These are phyloP conservation scores for Citrus sp. DNA, from an alignment of 345 rosid species.

Conservation along the genomic window DNA sequence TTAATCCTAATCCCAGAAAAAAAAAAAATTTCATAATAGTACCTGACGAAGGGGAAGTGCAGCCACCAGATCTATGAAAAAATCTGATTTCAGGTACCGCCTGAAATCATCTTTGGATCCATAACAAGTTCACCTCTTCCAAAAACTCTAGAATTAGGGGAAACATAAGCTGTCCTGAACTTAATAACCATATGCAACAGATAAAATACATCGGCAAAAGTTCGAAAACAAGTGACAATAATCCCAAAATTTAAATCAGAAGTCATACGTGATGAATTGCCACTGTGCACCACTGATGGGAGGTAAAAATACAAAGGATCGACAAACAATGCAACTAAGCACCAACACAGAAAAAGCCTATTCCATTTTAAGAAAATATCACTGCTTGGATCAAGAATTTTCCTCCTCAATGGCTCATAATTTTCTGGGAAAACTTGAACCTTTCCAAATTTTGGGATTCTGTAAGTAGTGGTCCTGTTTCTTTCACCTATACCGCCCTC, in stretches of 20 bases:
- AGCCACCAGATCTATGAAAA: slow-evolving; percentile 64
- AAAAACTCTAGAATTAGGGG: slow-evolving; percentile 70
- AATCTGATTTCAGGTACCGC: slow-evolving; percentile 66
- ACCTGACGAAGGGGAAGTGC: slow-evolving; percentile 89
- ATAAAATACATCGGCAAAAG: slow-evolving; percentile 69
- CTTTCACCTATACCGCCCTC: slow-evolving; percentile 24
- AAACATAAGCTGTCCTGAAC: slow-evolving; percentile 76
- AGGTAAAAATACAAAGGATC: slow-evolving; percentile 85
- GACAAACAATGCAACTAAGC: slow-evolving; percentile 71
- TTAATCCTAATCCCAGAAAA: background rate
- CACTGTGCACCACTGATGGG: slow-evolving; percentile 49
- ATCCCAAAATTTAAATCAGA: slow-evolving; percentile 64
- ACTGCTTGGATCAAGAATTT: slow-evolving; percentile 71
- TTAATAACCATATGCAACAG: slow-evolving; percentile 56
- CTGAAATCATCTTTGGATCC: slow-evolving; percentile 61
- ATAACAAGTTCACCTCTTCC: slow-evolving; percentile 83
- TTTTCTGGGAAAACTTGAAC: slow-evolving; percentile 60
- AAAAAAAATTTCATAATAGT: background rate
- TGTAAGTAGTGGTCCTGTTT: slow-evolving; percentile 8
- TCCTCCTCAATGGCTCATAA: slow-evolving; percentile 37
- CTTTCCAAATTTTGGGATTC: slow-evolving; percentile 40
- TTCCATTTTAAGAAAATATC: slow-evolving; percentile 54
- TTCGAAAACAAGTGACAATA: slow-evolving; percentile 62
- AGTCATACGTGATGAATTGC: slow-evolving; percentile 49
- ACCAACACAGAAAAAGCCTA: slow-evolving; percentile 72